These are phyloP conservation scores for Agaricus sinodeliciosus DNA, from an alignment of 768 basidiomycete genomes.

Conservation along the genomic window DNA sequence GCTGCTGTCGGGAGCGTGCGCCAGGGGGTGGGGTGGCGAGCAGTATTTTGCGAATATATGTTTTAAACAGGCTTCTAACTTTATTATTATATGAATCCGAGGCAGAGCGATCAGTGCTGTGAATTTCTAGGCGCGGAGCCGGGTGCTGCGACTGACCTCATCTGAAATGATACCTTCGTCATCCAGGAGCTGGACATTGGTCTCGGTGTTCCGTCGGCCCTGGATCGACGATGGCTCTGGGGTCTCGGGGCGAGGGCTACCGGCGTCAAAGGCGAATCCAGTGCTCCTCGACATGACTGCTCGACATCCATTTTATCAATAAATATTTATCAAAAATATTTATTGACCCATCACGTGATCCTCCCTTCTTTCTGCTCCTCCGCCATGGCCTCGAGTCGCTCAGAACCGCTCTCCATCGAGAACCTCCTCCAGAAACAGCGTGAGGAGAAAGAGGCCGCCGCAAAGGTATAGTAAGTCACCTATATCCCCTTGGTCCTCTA, in stretches of 20 bases:
- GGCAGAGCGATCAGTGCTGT: background rate
- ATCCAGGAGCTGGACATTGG: slow-evolving; percentile 53
- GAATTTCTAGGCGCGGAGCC: background rate
- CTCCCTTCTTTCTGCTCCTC: slow-evolving; percentile 9
- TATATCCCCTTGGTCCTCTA: background rate
- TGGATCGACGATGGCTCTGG: slow-evolving; percentile 58
- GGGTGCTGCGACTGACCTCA: slow-evolving; percentile 34
- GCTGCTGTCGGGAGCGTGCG: slow-evolving; percentile 4
- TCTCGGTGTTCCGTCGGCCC: slow-evolving; percentile 41
- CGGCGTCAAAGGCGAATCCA: slow-evolving; percentile 22
- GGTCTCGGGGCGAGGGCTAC: slow-evolving; percentile 50
- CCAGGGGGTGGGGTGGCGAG: slow-evolving; percentile 30
- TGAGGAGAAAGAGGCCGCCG: slow-evolving; percentile 81
- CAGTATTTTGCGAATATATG: slow-evolving; percentile 82
- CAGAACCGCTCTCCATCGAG: slow-evolving; percentile 86
- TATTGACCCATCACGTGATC: background rate
- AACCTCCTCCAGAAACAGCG: slow-evolving; percentile 80
- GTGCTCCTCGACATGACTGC: slow-evolving; percentile 11
- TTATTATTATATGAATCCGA: slow-evolving; percentile 1
- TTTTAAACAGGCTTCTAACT: slow-evolving; percentile 65
- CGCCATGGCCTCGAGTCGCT: slow-evolving; percentile 38
- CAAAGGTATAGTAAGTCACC: slow-evolving; percentile 55
- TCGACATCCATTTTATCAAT: background rate
- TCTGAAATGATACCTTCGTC: slow-evolving; percentile 63
- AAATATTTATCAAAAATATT: background rate